These are phyloP conservation scores for Chrysoporthe deuterocubensis DNA, from an alignment of 2,329 filamentous ascomycete species.

Conservation along the genomic window DNA sequence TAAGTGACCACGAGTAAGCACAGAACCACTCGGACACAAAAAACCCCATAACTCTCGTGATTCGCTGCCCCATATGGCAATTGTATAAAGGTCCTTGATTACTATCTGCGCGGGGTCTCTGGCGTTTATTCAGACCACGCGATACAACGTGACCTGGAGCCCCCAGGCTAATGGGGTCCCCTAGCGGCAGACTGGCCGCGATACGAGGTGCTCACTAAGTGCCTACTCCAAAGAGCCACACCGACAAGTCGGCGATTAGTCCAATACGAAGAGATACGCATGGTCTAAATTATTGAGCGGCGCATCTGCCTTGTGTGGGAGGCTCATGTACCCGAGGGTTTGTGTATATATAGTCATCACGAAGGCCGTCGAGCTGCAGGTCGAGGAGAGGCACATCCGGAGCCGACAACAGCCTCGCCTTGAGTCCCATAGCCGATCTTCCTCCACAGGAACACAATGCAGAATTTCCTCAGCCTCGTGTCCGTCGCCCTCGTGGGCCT, in stretches of 20 bases:
- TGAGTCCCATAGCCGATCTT: not conserved
- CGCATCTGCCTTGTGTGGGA: not conserved
- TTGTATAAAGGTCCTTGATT: not conserved
- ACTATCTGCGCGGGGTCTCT: not conserved
- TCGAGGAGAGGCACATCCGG: not conserved
- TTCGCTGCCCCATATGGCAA: not conserved
- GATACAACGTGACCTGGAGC: not conserved
- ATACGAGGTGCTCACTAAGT: constrained; percentile 8
- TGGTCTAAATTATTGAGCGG: not conserved
- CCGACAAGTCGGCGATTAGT: not conserved
- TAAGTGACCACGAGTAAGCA: not conserved
- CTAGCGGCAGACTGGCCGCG: not conserved
- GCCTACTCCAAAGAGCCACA: not conserved
- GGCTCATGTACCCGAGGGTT: not conserved
- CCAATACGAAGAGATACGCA: not conserved
- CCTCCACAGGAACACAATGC: not conserved
- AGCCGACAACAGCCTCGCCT: not conserved
- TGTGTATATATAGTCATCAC: not conserved
- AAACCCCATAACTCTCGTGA: not conserved
- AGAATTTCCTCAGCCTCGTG: constrained; percentile 36
- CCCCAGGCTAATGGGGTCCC: not conserved
- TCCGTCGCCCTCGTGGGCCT: constrained; percentile 32
- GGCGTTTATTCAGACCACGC: not conserved
- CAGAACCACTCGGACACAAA: not conserved
- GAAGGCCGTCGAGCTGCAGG: not conserved